Conservation (phyloP, 768 basidiomycete species). For the Tylopilus intermedius region DNA sequence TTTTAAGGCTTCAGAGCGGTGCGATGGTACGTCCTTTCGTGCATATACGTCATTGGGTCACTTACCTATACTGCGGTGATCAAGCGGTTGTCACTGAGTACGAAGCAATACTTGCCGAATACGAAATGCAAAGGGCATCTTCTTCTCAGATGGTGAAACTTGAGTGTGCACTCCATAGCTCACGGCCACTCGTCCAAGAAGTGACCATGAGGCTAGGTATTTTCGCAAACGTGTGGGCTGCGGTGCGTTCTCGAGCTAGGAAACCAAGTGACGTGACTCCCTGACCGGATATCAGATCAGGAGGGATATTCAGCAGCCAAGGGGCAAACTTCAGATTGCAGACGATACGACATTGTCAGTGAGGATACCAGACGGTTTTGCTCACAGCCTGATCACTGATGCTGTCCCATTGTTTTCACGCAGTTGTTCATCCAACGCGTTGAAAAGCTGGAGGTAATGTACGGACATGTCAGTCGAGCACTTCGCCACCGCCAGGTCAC, state of each 20-base stretch:
- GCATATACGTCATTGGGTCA: background rate
- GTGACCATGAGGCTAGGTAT: constrained; percentile 17
- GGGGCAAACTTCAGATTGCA: constrained; percentile 7
- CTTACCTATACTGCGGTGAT: background rate
- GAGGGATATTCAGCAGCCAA: constrained; percentile 13
- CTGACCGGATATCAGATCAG: constrained; percentile 8
- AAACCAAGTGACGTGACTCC: background rate
- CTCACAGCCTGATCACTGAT: background rate
- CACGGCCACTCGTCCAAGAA: constrained; percentile 17
- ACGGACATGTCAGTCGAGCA: constrained; percentile 16
- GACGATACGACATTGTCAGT: constrained; percentile 13
- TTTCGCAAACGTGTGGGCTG: constrained; percentile 19
- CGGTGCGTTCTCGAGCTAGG: constrained; percentile 7
- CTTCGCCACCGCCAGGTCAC: constrained; percentile 20
- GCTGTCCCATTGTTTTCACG: background rate
- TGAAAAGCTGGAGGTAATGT: constrained; percentile 13
- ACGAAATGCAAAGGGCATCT: constrained; percentile 10
- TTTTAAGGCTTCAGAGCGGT: constrained; percentile 3
- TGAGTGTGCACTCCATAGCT: constrained; percentile 3
- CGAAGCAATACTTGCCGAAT: constrained; percentile 4
- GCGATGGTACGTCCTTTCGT: constrained; percentile 4
- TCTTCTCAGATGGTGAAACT: constrained; percentile 15
- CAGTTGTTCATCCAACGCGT: constrained; percentile 17
- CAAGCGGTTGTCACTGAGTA: constrained; percentile 12
- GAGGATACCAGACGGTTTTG: background rate